Conservation (phyloP, 2,329 filamentous ascomycete genomes). For the Aspergillus vadensis region DNA sequence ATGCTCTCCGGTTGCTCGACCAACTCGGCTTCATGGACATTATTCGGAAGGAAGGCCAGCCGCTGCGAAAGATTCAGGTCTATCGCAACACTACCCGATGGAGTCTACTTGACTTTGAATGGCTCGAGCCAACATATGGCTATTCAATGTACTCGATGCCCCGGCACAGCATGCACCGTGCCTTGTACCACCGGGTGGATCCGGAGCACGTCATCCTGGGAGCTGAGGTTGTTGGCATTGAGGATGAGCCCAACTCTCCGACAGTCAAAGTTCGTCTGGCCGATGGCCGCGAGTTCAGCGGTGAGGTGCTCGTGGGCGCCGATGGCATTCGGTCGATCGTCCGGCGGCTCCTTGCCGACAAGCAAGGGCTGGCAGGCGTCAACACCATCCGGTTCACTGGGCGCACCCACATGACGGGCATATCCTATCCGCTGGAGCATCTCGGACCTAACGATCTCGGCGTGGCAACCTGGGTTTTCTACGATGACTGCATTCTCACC, state of each 20-base stretch:
- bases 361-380: background rate
- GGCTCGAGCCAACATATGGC: background rate
- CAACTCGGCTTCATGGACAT: background rate
- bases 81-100: slow-evolving; percentile 1
- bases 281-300: background rate
- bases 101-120: slow-evolving; percentile 3
- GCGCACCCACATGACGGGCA: slow-evolving; percentile 3
- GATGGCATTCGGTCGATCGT: slow-evolving; percentile 8
- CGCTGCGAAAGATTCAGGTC: background rate
- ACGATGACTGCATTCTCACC: slow-evolving; percentile 3
- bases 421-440: background rate
- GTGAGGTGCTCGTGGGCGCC: slow-evolving; percentile 4
- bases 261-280: background rate
- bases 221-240: background rate
- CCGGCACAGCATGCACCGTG: background rate
- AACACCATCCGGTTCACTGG: slow-evolving; percentile 9
- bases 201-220: slow-evolving; percentile 3
- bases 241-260: background rate
- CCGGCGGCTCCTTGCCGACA: slow-evolving; percentile 2
- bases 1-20: slow-evolving; percentile 1
- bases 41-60: background rate
- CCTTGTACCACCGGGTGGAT: background rate
- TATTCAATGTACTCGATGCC: slow-evolving; percentile 5
- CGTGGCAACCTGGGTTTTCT: background rate
- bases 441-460: background rate